These are phyloP conservation scores for Thielaviopsis populi DNA, from an alignment of 2,329 filamentous ascomycete species.

Conservation along the genomic window DNA sequence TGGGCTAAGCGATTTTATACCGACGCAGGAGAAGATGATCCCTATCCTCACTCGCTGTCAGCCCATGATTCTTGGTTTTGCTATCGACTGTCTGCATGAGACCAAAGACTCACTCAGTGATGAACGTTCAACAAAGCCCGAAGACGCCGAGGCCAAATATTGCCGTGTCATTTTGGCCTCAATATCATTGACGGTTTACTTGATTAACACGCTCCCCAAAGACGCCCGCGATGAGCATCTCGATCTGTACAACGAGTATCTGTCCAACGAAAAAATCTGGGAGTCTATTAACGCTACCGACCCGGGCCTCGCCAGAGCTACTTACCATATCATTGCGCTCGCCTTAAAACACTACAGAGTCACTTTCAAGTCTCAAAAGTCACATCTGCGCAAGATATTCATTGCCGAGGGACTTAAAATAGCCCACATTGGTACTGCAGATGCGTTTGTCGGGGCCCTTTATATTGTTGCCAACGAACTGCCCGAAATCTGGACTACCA, in stretches of 20 bases:
- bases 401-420: slow-evolving; percentile 59
- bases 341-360: slow-evolving; percentile 34
- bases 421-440: slow-evolving; percentile 58
- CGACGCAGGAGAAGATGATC: slow-evolving; percentile 61
- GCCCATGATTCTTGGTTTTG: slow-evolving; percentile 64
- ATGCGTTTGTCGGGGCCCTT: slow-evolving; percentile 54
- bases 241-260: slow-evolving; percentile 47
- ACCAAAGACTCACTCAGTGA: slow-evolving; percentile 74
- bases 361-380: slow-evolving; percentile 34
- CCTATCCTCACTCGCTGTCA: slow-evolving; percentile 74
- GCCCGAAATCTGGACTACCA: slow-evolving; percentile 51
- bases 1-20: slow-evolving; percentile 60
- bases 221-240: slow-evolving; percentile 45
- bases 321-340: slow-evolving; percentile 35
- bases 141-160: slow-evolving; percentile 79
- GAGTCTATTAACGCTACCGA: slow-evolving; percentile 50
- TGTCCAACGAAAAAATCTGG: slow-evolving; percentile 54
- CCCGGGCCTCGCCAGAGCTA: slow-evolving; percentile 33
- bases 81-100: slow-evolving; percentile 65
- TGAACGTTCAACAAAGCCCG: slow-evolving; percentile 64
- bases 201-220: slow-evolving; percentile 32
- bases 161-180: slow-evolving; percentile 51
- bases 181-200: slow-evolving; percentile 38
- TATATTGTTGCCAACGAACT: slow-evolving; percentile 47
- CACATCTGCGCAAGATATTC: slow-evolving; percentile 42